phyloP scores from a whole-genome alignment of 441 rosid genomes.

The Codiaeum variegatum region DNA sequence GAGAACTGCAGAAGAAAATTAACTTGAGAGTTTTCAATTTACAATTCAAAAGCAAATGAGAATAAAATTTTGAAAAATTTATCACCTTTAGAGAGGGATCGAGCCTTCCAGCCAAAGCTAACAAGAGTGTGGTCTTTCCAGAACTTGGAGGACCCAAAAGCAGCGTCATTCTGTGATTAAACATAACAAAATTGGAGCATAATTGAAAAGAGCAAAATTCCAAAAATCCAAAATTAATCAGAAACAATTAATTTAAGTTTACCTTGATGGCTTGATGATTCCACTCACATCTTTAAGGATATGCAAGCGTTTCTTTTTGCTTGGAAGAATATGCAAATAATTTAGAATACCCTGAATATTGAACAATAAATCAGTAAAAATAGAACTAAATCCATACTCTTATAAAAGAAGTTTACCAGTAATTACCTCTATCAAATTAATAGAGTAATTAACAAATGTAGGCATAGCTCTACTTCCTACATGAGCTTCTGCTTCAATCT shows the following conservation, averaged over 20 bases:
- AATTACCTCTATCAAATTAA: conserved; percentile 46
- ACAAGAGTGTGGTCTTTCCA: conserved; percentile 28
- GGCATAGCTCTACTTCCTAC: conserved; percentile 73
- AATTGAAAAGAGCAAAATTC: not conserved
- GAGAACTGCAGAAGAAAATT: conserved; percentile 15
- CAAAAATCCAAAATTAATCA: not conserved
- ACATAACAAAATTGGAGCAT: not conserved
- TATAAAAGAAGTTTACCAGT: not conserved
- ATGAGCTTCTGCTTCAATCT: conserved; percentile 57
- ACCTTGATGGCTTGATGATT: conserved; percentile 66
- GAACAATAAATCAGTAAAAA: not conserved
- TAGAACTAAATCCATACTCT: not conserved
- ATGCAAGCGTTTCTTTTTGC: conserved; percentile 44
- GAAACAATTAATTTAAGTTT: not conserved
- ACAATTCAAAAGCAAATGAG: not conserved
- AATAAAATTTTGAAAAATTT: not conserved
- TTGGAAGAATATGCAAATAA: conserved; percentile 43
- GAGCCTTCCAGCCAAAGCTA: conserved; percentile 32
- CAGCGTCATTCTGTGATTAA: conserved; percentile 41
- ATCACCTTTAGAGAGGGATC: conserved; percentile 24
- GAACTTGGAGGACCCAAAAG: conserved; percentile 41
- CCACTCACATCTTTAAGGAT: conserved; percentile 72
- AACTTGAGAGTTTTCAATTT: conserved; percentile 3
- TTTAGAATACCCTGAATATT: conserved; percentile 39
- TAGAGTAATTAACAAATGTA: conserved; percentile 42